These are phyloP conservation scores for Blastocystis sp. DNA, from an alignment of 352 stramenopile species.

Conservation along the genomic window DNA sequence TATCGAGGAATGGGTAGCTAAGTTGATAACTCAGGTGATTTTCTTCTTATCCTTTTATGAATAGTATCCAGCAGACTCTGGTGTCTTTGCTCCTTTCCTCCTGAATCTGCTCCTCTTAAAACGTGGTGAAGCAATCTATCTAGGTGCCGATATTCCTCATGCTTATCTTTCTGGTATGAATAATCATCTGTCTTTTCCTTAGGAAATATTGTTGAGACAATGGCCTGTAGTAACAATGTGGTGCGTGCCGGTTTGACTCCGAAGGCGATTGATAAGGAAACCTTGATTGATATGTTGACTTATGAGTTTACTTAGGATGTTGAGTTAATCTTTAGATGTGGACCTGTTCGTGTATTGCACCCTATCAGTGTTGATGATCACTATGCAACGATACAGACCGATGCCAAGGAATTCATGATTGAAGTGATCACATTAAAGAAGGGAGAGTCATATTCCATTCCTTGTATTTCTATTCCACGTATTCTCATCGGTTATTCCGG, in stretches of 20 bases:
- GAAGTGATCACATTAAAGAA: constrained; percentile 45
- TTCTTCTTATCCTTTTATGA: constrained; percentile 63
- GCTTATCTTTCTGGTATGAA: constrained; percentile 81
- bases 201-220: constrained; percentile 87
- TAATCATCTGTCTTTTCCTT: too few relatives aligned
- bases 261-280: constrained; percentile 96
- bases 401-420: constrained; percentile 48
- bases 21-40: constrained; percentile 69
- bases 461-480: neutral
- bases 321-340: neutral
- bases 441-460: constrained; percentile 1
- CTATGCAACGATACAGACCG: constrained; percentile 11
- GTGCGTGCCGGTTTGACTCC: constrained; percentile 92
- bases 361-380: neutral
- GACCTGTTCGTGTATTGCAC: neutral
- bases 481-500: constrained; percentile 23
- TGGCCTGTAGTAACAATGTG: constrained; percentile 97
- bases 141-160: constrained; percentile 96
- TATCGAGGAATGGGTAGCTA: constrained; percentile 69
- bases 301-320: constrained; percentile 71
- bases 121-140: constrained; percentile 89
- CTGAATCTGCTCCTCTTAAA: constrained; percentile 93
- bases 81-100: constrained; percentile 90
- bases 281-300: constrained; percentile 90
- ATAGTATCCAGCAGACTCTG: constrained; percentile 89